Percentiles rank a stretch among this genome's conserved stretches.
Evolutionary conservation across 345 rosid genomes (phyloP).

Genomic region (Psidium guajava): DNA sequence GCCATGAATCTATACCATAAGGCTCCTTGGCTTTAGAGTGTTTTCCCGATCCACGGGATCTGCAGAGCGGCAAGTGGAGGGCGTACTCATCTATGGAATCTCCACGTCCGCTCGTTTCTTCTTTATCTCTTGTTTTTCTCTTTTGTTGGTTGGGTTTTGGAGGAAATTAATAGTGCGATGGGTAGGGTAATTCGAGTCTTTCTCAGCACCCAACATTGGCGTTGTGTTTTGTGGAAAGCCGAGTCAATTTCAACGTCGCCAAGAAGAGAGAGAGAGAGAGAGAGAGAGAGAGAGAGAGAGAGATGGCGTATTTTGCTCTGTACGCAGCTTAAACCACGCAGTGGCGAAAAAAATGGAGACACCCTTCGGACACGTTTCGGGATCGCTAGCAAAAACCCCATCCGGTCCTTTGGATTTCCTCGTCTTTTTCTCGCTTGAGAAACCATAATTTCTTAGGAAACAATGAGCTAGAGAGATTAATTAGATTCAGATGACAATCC

Average conservation of each 20-base stretch:
- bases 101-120: not conserved
- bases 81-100: not conserved
- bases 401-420: not conserved
- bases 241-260: constrained; percentile 31
- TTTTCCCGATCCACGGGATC: not conserved
- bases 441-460: not conserved
- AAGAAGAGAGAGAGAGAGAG: not conserved
- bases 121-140: not conserved
- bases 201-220: not conserved
- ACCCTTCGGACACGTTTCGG: constrained; percentile 33
- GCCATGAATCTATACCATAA: not conserved
- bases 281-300: constrained; percentile 3
- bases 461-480: not conserved
- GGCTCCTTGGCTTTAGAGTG: not conserved
- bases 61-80: not conserved
- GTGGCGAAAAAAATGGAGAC: constrained; percentile 13
- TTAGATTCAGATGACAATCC: not conserved
- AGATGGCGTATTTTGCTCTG: constrained; percentile 53
- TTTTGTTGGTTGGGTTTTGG: not conserved
- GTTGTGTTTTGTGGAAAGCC: not conserved
- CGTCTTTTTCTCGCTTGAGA: not conserved
- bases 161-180: not conserved
- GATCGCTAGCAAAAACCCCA: not conserved
- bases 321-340: constrained; percentile 50
- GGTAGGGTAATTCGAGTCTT: not conserved